Percentiles rank a stretch among this genome's conserved stretches.
These are phyloP conservation scores for Fusarium staphyleae DNA, from an alignment of 2,329 filamentous ascomycete species.

Conservation along the genomic window DNA sequence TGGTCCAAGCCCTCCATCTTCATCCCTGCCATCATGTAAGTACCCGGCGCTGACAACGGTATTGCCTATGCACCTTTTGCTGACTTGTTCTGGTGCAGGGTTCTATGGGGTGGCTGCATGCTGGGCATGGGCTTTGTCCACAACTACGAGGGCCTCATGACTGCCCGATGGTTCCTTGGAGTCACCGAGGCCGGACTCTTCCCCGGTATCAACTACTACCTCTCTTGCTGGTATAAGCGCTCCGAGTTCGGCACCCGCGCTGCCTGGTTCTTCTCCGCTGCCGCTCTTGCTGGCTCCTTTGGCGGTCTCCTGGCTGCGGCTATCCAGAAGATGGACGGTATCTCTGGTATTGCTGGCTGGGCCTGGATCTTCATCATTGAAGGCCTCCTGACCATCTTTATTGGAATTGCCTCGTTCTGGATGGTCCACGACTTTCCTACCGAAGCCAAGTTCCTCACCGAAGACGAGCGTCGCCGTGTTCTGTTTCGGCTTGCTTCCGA, in stretches of 20 bases:
- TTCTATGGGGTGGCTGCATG: conserved; percentile 73
- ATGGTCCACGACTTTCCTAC: conserved; percentile 85
- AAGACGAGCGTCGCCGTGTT: conserved; percentile 74
- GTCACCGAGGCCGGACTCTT: conserved; percentile 78
- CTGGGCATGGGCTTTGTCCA: conserved; percentile 71
- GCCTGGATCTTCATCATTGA: conserved; percentile 74
- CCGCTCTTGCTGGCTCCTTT: conserved; percentile 80
- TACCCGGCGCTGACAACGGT: conserved; percentile 30
- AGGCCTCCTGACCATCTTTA: conserved; percentile 72
- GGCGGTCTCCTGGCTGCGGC: conserved; percentile 76
- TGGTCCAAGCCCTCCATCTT: conserved; percentile 77
- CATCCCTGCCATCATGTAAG: conserved; percentile 80
- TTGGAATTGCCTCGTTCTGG: conserved; percentile 75
- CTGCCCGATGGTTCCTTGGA: conserved; percentile 74
- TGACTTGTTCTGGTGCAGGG: conserved; percentile 48
- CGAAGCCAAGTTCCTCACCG: conserved; percentile 74
- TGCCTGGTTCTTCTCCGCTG: conserved; percentile 84
- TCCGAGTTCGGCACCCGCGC: conserved; percentile 81
- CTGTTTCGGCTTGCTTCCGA: conserved; percentile 74
- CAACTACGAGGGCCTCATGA: conserved; percentile 70
- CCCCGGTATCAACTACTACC: conserved; percentile 79
- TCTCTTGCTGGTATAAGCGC: conserved; percentile 84
- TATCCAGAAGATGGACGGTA: conserved; percentile 73
- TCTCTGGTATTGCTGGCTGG: conserved; percentile 65
- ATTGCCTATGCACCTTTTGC: neutral